Base-by-base conservation (phyloP, 2,329 filamentous ascomycete species). In the Tolypocladium endophyticum region DNA sequence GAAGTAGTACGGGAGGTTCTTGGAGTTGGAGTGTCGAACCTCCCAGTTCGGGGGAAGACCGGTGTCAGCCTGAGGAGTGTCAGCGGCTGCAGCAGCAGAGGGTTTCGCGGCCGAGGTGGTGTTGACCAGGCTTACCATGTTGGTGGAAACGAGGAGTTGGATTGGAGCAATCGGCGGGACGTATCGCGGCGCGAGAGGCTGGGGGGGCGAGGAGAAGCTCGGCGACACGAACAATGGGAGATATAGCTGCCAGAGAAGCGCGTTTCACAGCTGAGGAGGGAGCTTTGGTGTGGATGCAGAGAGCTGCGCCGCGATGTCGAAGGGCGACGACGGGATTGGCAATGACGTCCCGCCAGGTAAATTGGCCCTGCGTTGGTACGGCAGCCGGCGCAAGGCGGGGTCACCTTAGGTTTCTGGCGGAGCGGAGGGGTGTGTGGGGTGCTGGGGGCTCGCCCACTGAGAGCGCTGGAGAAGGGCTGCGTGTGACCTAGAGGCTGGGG, bases 1-100 rank as follows among this genome's bases (percentile, higher is more conserved):
- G 87, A 97, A 97, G 81, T 97, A 99, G 81, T 99, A 99, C 43
- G 94, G 94, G 41, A 97, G 88, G 77, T 96, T 96, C 81, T 97
- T 97, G 76, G 91, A 96, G 80, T 97, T 96, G 75, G 91, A 96
- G 79, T 95, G 91, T 74, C 94, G 91, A 71, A 99, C 91, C 79
- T 97, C 94, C 92, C 93, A 97, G 74, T 87, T 86, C 56, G 85
- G 74, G 63, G 92, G 92, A 64, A 97, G 85, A 73, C 93, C 93
- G 67, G 88, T 87, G 60, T 92, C 88, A 70, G 83, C 77, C 85
- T 88, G 67, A 14, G 16, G 53, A 50, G 20, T 20, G 52, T 56
- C 30, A 54, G 50, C 28, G 30, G 20, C 12, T n/a, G 11, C 30
- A 6, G 50, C 50, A 53, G 59, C 38, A 38, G 52, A 16, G 28